Evolutionary conservation across 148 eudicot species (phyloP).

Genomic region (Rhododendron simsii): DNA sequence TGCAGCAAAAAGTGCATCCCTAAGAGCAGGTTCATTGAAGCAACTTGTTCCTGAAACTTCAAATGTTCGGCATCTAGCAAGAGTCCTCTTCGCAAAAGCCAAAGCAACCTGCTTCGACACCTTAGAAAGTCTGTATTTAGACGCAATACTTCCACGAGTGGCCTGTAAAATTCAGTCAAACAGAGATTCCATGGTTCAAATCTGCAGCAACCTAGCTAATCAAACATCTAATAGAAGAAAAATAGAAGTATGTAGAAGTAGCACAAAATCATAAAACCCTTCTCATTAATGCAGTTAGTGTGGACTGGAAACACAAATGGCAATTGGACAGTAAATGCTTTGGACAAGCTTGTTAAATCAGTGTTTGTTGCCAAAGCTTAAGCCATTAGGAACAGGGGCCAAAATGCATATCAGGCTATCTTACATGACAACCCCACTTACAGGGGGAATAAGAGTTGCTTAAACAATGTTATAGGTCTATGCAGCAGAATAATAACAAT

Average conservation of each 20-base stretch:
- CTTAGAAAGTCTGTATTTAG: conserved; percentile 57
- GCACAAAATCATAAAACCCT: neutral
- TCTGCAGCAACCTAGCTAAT: conserved; percentile 3
- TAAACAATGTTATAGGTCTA: neutral
- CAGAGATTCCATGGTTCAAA: conserved; percentile 3
- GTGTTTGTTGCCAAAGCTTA: neutral
- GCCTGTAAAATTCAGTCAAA: conserved; percentile 39
- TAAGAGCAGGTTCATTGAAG: conserved; percentile 68
- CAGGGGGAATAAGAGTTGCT: neutral
- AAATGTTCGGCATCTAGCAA: conserved; percentile 61
- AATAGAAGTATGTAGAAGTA: neutral
- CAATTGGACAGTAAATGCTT: neutral
- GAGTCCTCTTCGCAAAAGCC: conserved; percentile 73
- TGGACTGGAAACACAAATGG: neutral
- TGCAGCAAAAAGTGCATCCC: conserved; percentile 53
- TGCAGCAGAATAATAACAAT: neutral
- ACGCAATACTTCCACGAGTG: conserved; percentile 68
- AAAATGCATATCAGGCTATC: neutral
- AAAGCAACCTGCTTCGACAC: conserved; percentile 75
- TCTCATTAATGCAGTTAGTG: neutral
- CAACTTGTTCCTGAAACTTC: conserved; percentile 72
- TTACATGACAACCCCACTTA: neutral
- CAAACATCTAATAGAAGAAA: neutral
- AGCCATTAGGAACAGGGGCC: neutral
- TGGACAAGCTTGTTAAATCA: neutral